Percentiles rank a stretch among this genome's conserved stretches.
These are phyloP conservation scores for Scheffersomyces insectosa DNA, from an alignment of 1,139 yeast species.

Conservation along the genomic window DNA sequence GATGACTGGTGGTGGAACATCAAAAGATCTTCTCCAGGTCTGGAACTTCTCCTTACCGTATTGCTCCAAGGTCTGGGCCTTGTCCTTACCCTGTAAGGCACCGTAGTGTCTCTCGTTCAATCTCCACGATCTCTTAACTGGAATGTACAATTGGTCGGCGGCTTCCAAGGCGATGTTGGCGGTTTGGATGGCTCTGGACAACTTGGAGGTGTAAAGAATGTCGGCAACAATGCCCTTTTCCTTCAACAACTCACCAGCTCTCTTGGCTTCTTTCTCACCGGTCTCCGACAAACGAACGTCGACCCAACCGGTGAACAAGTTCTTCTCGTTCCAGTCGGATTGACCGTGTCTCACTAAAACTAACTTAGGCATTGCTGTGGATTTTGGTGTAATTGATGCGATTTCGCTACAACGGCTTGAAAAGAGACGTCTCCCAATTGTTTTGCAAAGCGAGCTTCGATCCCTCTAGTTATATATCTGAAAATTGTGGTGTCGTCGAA, in stretches of 20 bases:
- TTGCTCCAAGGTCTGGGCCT: slow-evolving; percentile 85
- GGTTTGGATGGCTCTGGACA: slow-evolving; percentile 96
- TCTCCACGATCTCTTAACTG: slow-evolving; percentile 96
- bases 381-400: neutral
- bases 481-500: too few relatives aligned
- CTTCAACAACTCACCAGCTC: slow-evolving; percentile 91
- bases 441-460: too few relatives aligned
- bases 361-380: slow-evolving; percentile 57
- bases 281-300: slow-evolving; percentile 83
- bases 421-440: too few relatives aligned
- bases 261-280: slow-evolving; percentile 88
- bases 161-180: slow-evolving; percentile 91
- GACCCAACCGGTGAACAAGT: slow-evolving; percentile 99
- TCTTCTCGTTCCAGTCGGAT: slow-evolving; percentile 98
- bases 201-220: slow-evolving; percentile 85
- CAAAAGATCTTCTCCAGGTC: slow-evolving; percentile 97
- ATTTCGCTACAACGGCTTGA: neutral
- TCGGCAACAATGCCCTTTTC: slow-evolving; percentile 87
- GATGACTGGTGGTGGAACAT: slow-evolving; percentile 93
- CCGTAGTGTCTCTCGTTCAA: slow-evolving; percentile 99
- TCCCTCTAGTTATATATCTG: too few relatives aligned
- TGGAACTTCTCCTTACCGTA: slow-evolving; percentile 94
- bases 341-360: slow-evolving; percentile 96
- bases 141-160: slow-evolving; percentile 89
- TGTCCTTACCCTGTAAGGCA: slow-evolving; percentile 97